Conservation (phyloP, 2,329 filamentous ascomycete genomes). For the Bipolaris victoriae region DNA sequence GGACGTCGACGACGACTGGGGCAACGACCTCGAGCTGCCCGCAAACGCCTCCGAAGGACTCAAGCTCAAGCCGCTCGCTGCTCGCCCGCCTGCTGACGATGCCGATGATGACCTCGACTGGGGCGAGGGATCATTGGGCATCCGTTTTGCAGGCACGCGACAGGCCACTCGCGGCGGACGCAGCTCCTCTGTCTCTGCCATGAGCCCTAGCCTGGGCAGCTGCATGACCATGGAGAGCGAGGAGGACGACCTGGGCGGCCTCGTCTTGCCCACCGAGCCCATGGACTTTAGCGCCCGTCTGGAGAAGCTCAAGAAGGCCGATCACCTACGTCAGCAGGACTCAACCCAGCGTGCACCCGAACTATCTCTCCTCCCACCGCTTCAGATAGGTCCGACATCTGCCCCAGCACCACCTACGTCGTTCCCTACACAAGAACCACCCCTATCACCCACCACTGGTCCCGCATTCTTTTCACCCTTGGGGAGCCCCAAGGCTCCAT, state of each 20-base stretch:
- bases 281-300: slow-evolving; percentile 83
- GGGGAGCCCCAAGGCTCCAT: slow-evolving; percentile 27
- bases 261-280: slow-evolving; percentile 82
- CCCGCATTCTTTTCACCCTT: slow-evolving; percentile 24
- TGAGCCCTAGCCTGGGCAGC: slow-evolving; percentile 92
- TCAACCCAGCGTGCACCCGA: slow-evolving; percentile 15
- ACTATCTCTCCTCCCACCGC: slow-evolving; percentile 27
- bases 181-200: slow-evolving; percentile 84
- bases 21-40: slow-evolving; percentile 57
- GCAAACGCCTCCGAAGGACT: slow-evolving; percentile 45
- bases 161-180: slow-evolving; percentile 79
- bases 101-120: slow-evolving; percentile 92
- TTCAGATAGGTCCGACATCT: slow-evolving; percentile 36
- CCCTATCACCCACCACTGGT: slow-evolving; percentile 26
- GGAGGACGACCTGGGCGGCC: slow-evolving; percentile 88
- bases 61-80: slow-evolving; percentile 53
- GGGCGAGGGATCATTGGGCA: slow-evolving; percentile 91
- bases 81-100: slow-evolving; percentile 52
- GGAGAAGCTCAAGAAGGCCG: slow-evolving; percentile 68
- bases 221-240: slow-evolving; percentile 92
- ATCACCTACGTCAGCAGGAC: slow-evolving; percentile 33
- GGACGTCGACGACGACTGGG: slow-evolving; percentile 58
- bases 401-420: slow-evolving; percentile 30
- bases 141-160: slow-evolving; percentile 84
- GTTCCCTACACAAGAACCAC: slow-evolving; percentile 4